A percentile compares a stretch with the other conserved stretches of the same genome.
Evolutionary conservation across 2,329 filamentous ascomycete genomes (phyloP).

Genomic region (Cladorrhinum sp.): DNA sequence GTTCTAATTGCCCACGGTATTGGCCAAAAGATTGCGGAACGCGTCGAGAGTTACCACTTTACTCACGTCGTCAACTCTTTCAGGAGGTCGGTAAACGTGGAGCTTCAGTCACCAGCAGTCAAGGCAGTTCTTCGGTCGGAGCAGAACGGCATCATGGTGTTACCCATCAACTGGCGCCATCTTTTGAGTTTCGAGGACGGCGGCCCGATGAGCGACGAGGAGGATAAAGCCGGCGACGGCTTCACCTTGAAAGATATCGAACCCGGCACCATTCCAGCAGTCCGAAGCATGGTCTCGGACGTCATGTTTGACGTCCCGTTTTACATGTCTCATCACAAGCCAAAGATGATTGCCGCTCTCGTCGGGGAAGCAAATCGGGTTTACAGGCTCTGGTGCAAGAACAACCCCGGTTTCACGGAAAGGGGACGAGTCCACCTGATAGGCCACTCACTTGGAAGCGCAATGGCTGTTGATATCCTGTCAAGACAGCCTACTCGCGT

Average conservation of each 20-base stretch:
- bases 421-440: slow-evolving; percentile 86
- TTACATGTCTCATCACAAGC: slow-evolving; percentile 94
- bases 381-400: slow-evolving; percentile 91
- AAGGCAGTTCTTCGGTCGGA: slow-evolving; percentile 69
- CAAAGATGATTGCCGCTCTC: slow-evolving; percentile 88
- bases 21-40: slow-evolving; percentile 90
- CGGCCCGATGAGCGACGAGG: slow-evolving; percentile 48
- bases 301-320: slow-evolving; percentile 99
- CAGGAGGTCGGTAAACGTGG: slow-evolving; percentile 78
- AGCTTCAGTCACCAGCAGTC: slow-evolving; percentile 72
- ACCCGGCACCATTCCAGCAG: slow-evolving; percentile 80
- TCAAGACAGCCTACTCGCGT: slow-evolving; percentile 79
- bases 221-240: slow-evolving; percentile 55
- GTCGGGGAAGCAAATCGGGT: slow-evolving; percentile 90
- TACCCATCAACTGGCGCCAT: slow-evolving; percentile 92
- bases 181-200: slow-evolving; percentile 84
- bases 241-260: slow-evolving; percentile 82
- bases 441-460: slow-evolving; percentile 88
- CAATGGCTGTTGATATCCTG: slow-evolving; percentile 89
- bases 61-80: slow-evolving; percentile 94
- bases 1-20: slow-evolving; percentile 93
- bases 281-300: slow-evolving; percentile 92
- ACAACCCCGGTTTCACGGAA: slow-evolving; percentile 82
- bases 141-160: slow-evolving; percentile 88
- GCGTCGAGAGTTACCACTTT: slow-evolving; percentile 95